phyloP scores from a whole-genome alignment of 2,329 filamentous ascomycete genomes.

The Cytospora chrysosperma region DNA sequence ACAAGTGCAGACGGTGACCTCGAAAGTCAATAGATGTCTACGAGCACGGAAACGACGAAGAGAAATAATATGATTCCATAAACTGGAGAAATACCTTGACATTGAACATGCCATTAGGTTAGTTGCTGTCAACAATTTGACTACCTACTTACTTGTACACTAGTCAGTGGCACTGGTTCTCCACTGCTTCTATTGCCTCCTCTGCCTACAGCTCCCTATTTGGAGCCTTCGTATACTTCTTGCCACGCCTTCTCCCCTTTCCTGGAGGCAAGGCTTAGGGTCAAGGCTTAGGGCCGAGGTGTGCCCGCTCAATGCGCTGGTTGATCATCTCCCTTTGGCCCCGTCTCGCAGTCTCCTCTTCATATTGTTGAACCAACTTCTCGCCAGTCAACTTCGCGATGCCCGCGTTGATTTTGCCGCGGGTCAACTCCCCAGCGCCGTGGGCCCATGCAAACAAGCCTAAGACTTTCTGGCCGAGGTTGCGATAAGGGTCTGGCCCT shows the following conservation, averaged over 20 bases:
- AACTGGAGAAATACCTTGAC: neutral
- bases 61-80: neutral
- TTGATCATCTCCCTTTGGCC: slow-evolving; percentile 10
- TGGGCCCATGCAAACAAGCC: neutral
- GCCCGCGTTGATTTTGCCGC: neutral
- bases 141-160: no score
- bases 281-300: neutral
- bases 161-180: neutral
- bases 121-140: neutral
- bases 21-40: no score
- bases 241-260: neutral
- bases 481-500: neutral
- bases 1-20: no score
- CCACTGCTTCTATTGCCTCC: neutral
- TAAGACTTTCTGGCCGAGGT: neutral
- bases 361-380: neutral
- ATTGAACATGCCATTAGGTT: neutral
- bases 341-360: neutral
- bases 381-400: neutral
- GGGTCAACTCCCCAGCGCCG: neutral
- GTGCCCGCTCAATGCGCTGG: neutral
- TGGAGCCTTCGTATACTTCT: neutral
- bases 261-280: neutral
- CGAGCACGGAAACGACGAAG: no score
- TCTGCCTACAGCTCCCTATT: neutral